Evolutionary conservation across 257 asterid genomes (phyloP), one percentile per base, ranked within the genome.

Genomic region (Lycium ferocissimum): DNA sequence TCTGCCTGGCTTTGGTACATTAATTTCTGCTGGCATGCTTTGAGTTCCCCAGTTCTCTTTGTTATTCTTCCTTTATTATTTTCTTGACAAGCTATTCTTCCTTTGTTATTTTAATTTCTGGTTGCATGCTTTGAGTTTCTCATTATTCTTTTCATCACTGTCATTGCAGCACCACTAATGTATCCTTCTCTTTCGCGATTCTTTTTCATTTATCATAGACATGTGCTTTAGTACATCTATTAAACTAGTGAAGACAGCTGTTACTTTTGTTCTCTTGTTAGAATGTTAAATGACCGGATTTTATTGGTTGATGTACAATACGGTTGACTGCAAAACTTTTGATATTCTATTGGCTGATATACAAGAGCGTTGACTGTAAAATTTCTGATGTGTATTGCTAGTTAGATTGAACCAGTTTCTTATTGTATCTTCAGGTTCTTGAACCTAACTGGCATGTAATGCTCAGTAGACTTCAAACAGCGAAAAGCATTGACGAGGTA

Each of bases 381-480:
- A 66, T 8, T 22, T 20, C 22, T 51, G 63, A 76, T 51, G 7
- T 76, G 63, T 51, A 1, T 76, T 51, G 12, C 61, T 75, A 20
- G 61, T 75, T 43, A 26, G 47, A 26, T 51, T 76, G 14, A 76
- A 51, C 47, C n/a, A 22, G 20, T 26, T 51, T 53, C 35, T 61
- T 75, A 61, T 83, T 38, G 45, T 86, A 65, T 69, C 69, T 89
- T 86, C 93, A 96, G 99, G 99, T 96, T 90, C 86, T 96, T 84
- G 99, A 96, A 92, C 99, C 98, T 43, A 96, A 94, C 90, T 96
- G 98, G 98, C 99, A 96, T 85, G 90, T 95, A 88, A 92, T 96
- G 98, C 94, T 91, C 83, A 93, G 76, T 89, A 94, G 97, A 89
- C 97, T 96, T 86, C 98, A 95, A 90, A 91, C 94, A 83, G 99